Base-by-base conservation (phyloP, 495 filamentous ascomycete genomes). In the Rusavskia elegans region DNA sequence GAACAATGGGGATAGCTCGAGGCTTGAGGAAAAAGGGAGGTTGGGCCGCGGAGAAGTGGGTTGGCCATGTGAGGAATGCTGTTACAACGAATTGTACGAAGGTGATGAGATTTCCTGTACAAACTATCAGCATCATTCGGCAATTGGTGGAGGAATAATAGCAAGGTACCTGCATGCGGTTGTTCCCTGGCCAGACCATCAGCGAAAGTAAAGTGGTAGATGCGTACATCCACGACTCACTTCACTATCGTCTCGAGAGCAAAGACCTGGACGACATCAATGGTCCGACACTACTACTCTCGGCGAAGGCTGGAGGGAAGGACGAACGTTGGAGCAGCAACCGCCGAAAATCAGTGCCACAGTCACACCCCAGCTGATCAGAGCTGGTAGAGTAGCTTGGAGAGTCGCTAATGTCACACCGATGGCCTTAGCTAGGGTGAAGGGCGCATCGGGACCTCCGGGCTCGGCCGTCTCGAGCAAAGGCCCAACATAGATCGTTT, bases 171-270 rank as follows among this genome's bases (percentile, higher is more conserved):
- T 58, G 73, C 77, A 32, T 76, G 74, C 48, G 80, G 77, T 61
- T 83, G 78, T 61, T 79, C 68, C 60, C 70, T 78, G 51, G 50
- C n/a, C 54, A 11, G 4, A 13, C 32, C 17, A 25, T 59, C 50
- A 60, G 40, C 14, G 41, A 21, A 37, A 45, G 30, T 37, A 25
- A 59, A 45, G 11, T 25, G 39, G 52, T 3, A 4, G 13, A 45
- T 23, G 48, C 25, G 14, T 35, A 5, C 23, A 42, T 40, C 29
- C 19, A 32, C 11, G 7, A 69, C 76, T 73, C 70, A 93, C 86
- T 95, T 94, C 61, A 98, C 80, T 59, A 98, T 94, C 20, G 87
- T 87, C 65, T 99, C 92, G 39, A 99, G 79, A 8, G 89, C 85
- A 69, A 94, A 97, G 29, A 89, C 85, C 85, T 89, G 55, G 10